Evolutionary conservation across 2,329 filamentous ascomycete species (phyloP).

Genomic region (Fusarium begoniae): DNA sequence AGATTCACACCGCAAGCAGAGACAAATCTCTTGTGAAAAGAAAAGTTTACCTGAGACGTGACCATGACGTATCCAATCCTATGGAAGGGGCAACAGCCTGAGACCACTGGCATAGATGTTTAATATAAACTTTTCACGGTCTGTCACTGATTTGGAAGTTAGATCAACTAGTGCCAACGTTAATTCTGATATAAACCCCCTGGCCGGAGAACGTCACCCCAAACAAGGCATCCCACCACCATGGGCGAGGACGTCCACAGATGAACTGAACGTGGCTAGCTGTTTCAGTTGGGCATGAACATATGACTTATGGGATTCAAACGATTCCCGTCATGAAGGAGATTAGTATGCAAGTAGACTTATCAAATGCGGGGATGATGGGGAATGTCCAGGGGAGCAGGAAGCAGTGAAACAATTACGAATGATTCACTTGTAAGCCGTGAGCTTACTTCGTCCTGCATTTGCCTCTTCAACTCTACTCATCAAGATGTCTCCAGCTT

Average conservation of each 20-base stretch:
- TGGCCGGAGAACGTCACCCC: accelerated
- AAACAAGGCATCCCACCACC: not conserved
- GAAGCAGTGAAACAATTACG: not conserved
- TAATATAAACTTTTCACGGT: not conserved
- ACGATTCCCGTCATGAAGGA: not conserved
- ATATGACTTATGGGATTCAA: not conserved
- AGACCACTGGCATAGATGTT: not conserved
- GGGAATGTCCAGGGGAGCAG: accelerated
- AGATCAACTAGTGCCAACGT: not conserved
- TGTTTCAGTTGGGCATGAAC: accelerated
- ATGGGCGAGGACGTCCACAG: too few relatives aligned
- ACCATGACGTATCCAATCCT: too few relatives aligned
- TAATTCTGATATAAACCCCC: not conserved
- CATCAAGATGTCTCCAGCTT: not conserved
- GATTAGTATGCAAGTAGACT: not conserved
- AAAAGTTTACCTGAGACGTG: not conserved
- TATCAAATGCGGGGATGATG: not conserved
- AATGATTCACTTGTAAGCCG: not conserved
- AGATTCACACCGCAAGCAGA: too few relatives aligned
- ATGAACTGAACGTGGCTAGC: not conserved
- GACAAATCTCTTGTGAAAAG: too few relatives aligned
- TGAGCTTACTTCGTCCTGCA: accelerated
- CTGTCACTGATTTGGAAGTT: not conserved
- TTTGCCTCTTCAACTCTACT: not conserved
- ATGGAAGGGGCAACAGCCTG: not conserved